Base-by-base conservation (phyloP, 495 filamentous ascomycete species). In the Margaritispora aquatica region DNA sequence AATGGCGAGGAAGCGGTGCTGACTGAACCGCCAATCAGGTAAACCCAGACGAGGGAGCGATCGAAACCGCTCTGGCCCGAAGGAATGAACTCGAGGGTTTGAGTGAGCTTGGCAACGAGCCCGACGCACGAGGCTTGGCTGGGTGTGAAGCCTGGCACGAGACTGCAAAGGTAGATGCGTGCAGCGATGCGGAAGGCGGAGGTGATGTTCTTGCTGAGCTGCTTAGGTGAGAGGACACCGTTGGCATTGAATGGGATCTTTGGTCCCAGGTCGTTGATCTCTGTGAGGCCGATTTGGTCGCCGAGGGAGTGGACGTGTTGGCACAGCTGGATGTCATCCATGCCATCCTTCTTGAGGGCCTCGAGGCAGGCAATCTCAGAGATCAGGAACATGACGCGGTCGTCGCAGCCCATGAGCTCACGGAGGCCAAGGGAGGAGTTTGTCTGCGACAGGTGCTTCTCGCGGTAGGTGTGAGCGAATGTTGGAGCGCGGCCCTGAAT, bases 401-500 rank as follows among this genome's bases (percentile, higher is more conserved):
- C 94, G 58, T 98, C 94, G 71, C 94, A 98, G 57, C 94, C 94
- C 94, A 97, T 98, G 11, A 98, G 79, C 69, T 97, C 94, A 36
- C 85, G 84, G 21, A 98, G 77, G 2, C 94, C 94, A 38, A 83
- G 72, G 49, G 74, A 80, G 20, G 87, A 84, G 34, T 86, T 82
- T 11, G 83, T 78, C 0, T 80, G 75, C 57, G 80, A 85, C 13
- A 96, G 80, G 68, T 96, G 89, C 77, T 97, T 96, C 62, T 90
- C 81, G 29, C 94, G 87, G 69, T 98, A 98, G 13, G 87, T 88
- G 70, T 96, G 88, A 9, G 94, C 91, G 66, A 97, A 97, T 34
- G 81, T 77, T 1, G 94, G 94, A 0, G 90, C 86, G 29, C 83
- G 80, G 19, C 92, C 91, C 34, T 90, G 77, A 88, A 98, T 96